Evolutionary conservation across 2,329 filamentous ascomycete species (phyloP).

Genomic region (Pseudogymnoascus sp.): DNA sequence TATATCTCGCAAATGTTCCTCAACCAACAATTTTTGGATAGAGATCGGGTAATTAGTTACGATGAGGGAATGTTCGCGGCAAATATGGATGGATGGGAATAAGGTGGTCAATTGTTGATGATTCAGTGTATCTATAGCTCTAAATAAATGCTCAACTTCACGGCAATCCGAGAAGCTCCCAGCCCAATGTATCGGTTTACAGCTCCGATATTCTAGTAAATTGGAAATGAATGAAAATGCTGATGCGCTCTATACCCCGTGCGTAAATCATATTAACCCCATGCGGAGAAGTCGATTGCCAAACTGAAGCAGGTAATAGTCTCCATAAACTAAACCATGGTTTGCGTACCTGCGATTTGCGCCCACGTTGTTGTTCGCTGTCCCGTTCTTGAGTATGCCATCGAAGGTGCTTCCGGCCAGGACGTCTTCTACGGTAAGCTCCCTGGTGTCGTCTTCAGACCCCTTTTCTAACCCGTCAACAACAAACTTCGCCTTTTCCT

Average conservation of each 20-base stretch:
- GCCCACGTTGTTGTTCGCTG: constrained; percentile 17
- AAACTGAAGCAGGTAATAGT: constrained; percentile 20
- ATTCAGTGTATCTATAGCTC: not conserved
- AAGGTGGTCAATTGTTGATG: not conserved
- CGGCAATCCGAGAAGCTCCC: not conserved
- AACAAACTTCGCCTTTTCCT: constrained; percentile 14
- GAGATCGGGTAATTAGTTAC: constrained; percentile 26
- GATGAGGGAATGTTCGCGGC: constrained; percentile 13
- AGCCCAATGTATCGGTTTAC: not conserved
- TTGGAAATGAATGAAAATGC: not conserved
- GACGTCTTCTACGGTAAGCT: not conserved
- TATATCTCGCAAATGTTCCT: constrained; percentile 21
- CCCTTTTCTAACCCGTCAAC: not conserved
- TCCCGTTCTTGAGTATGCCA: constrained; percentile 18
- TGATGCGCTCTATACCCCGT: not conserved
- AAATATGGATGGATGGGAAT: constrained; percentile 8
- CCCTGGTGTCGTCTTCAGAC: not conserved
- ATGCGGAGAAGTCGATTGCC: constrained; percentile 20
- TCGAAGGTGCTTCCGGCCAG: constrained; percentile 7
- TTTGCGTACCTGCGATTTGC: constrained; percentile 13
- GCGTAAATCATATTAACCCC: constrained; percentile 12
- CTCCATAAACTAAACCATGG: constrained; percentile 21
- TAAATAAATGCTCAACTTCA: not conserved
- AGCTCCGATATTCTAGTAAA: not conserved
- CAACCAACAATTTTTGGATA: constrained; percentile 23